phyloP scores from a whole-genome alignment of 345 rosid species.

The Citrus maxima region DNA sequence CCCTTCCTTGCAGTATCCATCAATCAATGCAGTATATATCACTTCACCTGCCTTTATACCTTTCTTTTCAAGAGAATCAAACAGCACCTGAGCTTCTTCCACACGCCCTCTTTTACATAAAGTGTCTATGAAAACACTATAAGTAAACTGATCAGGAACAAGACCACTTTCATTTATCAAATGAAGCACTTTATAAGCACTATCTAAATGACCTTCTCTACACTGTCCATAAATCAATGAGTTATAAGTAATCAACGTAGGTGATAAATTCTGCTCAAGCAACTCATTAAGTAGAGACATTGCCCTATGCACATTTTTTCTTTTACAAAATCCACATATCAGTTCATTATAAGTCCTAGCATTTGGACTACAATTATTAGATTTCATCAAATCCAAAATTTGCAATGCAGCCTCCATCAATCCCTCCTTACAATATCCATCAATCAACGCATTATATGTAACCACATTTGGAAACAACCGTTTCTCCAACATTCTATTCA shows the following conservation, averaged over 20 bases:
- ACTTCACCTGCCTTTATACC: constrained; percentile 70
- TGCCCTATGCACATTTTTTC: constrained; percentile 72
- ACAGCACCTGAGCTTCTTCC: constrained; percentile 60
- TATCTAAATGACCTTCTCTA: constrained; percentile 62
- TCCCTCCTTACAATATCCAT: constrained; percentile 78
- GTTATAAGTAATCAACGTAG: constrained; percentile 63
- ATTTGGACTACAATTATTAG: constrained; percentile 55
- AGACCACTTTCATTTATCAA: constrained; percentile 57
- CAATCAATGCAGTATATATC: constrained; percentile 78
- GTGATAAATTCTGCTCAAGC: constrained; percentile 50
- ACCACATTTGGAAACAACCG: constrained; percentile 61
- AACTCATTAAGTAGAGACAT: constrained; percentile 64
- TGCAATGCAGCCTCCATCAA: constrained; percentile 53
- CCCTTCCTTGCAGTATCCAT: constrained; percentile 76
- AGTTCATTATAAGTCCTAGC: constrained; percentile 82
- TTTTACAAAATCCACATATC: constrained; percentile 64
- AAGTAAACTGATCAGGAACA: constrained; percentile 76
- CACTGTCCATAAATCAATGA: constrained; percentile 75
- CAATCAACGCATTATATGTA: constrained; percentile 80
- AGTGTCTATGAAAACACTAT: constrained; percentile 55
- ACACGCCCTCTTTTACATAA: constrained; percentile 67
- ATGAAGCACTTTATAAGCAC: constrained; percentile 65
- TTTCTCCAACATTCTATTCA: constrained; percentile 54
- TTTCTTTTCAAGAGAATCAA: constrained; percentile 68
- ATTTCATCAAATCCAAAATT: constrained; percentile 67